Base-by-base conservation (phyloP, 2,329 filamentous ascomycete species). In the Penicillium decumbens region DNA sequence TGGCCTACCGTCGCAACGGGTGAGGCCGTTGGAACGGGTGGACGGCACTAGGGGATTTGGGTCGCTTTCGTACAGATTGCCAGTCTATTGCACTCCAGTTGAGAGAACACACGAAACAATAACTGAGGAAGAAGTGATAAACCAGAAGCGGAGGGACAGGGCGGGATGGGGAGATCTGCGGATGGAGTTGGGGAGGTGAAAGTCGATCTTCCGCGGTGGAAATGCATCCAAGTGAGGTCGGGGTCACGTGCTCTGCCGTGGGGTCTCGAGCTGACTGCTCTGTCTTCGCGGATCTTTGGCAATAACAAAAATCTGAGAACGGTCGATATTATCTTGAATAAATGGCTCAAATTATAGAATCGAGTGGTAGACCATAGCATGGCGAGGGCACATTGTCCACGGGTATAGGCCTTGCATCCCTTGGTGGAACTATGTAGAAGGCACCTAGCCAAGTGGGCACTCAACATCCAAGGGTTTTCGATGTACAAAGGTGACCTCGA, bases 121-220 rank as follows among this genome's bases (percentile, higher is more conserved):
- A 38, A n/a, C 7, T 4, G 27, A 43, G 32, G 42, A 48, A 43
- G 33, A 37, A 47, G 42, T 41, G 18, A 42, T 45, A 40, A 35
- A 24, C 6, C 12, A 47, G 45, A 49, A 40, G 38, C 20, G n/a
- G 29, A 50, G 40, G 38, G 35, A 40, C 39, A 35, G 45, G 18
- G 43, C 24, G 44, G 41, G 45, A 38, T 55, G 27, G 49, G 24
- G 41, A 32, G 45, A 35, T 54, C 57, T 56, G 50, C 51, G 53
- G 55, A 65, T 65, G 61, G 55, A 62, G 61, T 66, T 59, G 59
- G 56, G 60, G 63, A 67, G 67, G 66, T 65, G 62, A 64, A 67
- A 63, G 66, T 68, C 52, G 54, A 47, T 49, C 59, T 56, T 65
- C 54, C 42, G 59, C 59, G 64, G 65, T 67, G 63, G 67, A 70